Conservation (phyloP, 2,329 filamentous ascomycete species). For the Lomentospora prolificans region DNA sequence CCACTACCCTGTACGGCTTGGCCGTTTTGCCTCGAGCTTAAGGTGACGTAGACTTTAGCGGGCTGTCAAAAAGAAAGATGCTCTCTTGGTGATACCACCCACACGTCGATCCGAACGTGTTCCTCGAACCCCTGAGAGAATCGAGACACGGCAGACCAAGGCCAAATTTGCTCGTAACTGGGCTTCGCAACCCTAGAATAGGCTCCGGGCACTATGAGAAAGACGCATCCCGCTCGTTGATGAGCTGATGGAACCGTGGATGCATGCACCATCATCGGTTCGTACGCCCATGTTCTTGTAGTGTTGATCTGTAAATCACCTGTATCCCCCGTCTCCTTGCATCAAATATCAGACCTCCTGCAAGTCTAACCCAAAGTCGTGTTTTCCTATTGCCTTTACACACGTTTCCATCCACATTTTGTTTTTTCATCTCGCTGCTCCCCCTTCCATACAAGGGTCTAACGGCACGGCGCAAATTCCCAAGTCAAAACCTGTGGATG, state of each 20-base stretch:
- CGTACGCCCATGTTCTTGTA: background rate
- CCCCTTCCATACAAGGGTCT: background rate
- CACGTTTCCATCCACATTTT: background rate
- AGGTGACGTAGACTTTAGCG: background rate
- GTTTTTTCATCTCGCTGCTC: background rate
- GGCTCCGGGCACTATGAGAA: background rate
- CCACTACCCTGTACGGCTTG: background rate
- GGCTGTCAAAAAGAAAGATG: background rate
- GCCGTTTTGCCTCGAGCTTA: background rate
- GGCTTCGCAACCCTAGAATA: too few species aligned
- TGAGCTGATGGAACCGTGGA: background rate
- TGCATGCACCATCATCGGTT: background rate
- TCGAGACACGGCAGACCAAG: background rate
- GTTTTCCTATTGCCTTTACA: background rate
- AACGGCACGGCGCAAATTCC: background rate
- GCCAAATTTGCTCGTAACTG: background rate
- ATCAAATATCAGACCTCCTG: background rate
- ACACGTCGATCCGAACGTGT: conserved; percentile 2
- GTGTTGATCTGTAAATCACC: background rate
- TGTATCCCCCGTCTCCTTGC: background rate
- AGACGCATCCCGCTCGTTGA: background rate
- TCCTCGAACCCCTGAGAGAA: background rate
- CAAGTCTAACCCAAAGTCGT: background rate
- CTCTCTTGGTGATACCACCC: background rate
- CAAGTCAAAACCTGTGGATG: background rate